Percentiles rank a stretch among this genome's conserved stretches.
These are phyloP conservation scores for Apiospora pterosperma DNA, from an alignment of 2,329 filamentous ascomycete species.

Conservation along the genomic window DNA sequence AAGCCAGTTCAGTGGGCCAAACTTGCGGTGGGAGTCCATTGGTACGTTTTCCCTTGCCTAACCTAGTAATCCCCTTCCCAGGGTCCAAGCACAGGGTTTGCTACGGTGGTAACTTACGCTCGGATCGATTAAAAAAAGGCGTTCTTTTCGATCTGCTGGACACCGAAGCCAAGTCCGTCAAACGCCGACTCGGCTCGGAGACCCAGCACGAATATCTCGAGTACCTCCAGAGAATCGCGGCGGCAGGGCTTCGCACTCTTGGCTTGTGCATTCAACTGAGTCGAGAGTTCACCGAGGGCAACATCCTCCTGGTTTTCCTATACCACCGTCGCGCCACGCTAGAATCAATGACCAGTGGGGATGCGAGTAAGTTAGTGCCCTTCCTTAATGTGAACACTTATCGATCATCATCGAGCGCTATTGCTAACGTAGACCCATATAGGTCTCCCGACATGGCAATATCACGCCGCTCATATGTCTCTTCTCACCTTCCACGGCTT, in stretches of 20 bases:
- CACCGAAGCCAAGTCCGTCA: constrained; percentile 3
- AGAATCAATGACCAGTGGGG: constrained; percentile 19
- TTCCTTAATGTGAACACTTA: background rate
- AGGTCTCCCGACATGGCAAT: constrained; percentile 24
- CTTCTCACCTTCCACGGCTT: constrained; percentile 45
- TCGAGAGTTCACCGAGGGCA: constrained; percentile 23
- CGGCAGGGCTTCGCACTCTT: constrained; percentile 14
- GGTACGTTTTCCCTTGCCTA: constrained; percentile 25
- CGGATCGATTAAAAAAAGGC: constrained; percentile 14
- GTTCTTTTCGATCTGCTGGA: background rate
- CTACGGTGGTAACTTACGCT: constrained; percentile 12
- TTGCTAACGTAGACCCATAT: constrained; percentile 4
- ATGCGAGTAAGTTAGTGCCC: constrained; percentile 19
- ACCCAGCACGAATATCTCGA: constrained; percentile 5
- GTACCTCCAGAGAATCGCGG: constrained; percentile 11
- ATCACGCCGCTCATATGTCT: constrained; percentile 20
- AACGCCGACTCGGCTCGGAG: background rate
- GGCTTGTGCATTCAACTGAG: constrained; percentile 21
- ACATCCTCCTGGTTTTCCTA: constrained; percentile 20
- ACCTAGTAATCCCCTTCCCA: background rate
- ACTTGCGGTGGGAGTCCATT: constrained; percentile 41
- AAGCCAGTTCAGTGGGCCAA: constrained; percentile 33
- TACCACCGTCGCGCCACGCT: constrained; percentile 14
- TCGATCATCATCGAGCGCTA: background rate
- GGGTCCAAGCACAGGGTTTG: background rate